phyloP scores from a whole-genome alignment of 176 grass and related monocot species.

The Triticum timopheevii region DNA sequence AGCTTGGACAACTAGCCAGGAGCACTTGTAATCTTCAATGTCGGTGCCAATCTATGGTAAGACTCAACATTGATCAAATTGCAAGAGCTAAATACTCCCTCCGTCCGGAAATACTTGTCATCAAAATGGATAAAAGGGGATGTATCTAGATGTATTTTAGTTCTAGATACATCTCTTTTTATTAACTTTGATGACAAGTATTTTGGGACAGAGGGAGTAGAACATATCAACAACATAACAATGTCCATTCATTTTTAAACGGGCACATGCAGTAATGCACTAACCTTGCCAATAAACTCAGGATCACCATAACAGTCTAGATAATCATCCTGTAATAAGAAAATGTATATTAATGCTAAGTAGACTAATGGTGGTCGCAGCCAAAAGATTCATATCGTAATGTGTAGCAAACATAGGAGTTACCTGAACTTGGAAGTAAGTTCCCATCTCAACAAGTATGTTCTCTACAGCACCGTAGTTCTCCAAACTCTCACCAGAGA shows the following conservation, averaged over 20 bases:
- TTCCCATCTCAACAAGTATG: slow-evolving; percentile 97
- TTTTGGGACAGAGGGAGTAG: no score
- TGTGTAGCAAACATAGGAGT: slow-evolving; percentile 1
- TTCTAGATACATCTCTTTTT: no score
- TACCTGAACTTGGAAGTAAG: slow-evolving; percentile 97
- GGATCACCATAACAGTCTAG: slow-evolving; percentile 94
- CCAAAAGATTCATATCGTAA: not conserved
- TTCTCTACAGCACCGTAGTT: slow-evolving; percentile 76
- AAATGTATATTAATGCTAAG: slow-evolving; percentile 21
- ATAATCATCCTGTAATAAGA: slow-evolving; percentile 85
- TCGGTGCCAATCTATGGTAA: slow-evolving; percentile 85
- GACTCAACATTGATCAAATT: slow-evolving; percentile 11
- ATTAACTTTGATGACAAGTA: no score
- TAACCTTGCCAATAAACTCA: slow-evolving; percentile 93
- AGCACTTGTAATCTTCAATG: slow-evolving; percentile 98
- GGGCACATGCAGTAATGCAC: slow-evolving; percentile 29
- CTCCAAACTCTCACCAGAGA: slow-evolving; percentile 75
- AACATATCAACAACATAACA: not conserved
- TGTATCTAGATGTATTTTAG: no score
- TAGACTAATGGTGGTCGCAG: slow-evolving; percentile 19
- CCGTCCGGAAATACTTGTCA: no score
- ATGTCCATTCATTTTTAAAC: not conserved
- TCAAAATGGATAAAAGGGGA: no score
- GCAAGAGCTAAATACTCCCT: not conserved
- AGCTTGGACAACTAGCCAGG: slow-evolving; percentile 97